A percentile compares a stretch with the other conserved stretches of the same genome.
phyloP scores from a whole-genome alignment of 1,139 yeast species.

The Candida freyschussii region DNA sequence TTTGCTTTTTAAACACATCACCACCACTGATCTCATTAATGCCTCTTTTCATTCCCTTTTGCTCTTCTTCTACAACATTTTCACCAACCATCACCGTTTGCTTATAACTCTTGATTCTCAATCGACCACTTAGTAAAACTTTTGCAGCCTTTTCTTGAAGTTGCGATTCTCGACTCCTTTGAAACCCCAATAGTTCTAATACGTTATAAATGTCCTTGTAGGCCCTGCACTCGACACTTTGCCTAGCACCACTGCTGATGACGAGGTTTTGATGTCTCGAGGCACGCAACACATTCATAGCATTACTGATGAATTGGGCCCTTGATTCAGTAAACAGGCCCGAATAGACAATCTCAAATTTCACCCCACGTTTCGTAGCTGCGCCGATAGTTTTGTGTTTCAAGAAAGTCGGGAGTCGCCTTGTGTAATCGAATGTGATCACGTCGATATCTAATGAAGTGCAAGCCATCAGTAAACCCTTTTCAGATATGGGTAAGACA shows the following conservation, averaged over 20 bases:
- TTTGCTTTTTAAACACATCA: constrained; percentile 22
- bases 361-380: constrained; percentile 78
- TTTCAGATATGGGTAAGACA: constrained; percentile 75
- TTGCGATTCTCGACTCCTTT: constrained; percentile 48
- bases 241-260: constrained; percentile 68
- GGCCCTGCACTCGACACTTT: constrained; percentile 56
- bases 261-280: constrained; percentile 76
- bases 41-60: constrained; percentile 19
- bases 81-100: constrained; percentile 56
- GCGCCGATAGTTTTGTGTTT: constrained; percentile 82
- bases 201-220: constrained; percentile 66
- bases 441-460: constrained; percentile 72
- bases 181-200: constrained; percentile 59
- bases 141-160: constrained; percentile 55
- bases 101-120: constrained; percentile 65
- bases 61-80: constrained; percentile 28
- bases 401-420: constrained; percentile 68
- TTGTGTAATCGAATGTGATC: constrained; percentile 63
- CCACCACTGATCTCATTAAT: constrained; percentile 24
- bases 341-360: constrained; percentile 69
- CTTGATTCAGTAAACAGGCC: constrained; percentile 48
- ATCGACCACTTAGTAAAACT: constrained; percentile 65
- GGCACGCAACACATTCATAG: constrained; percentile 74
- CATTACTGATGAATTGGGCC: constrained; percentile 62
- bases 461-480: constrained; percentile 70